phyloP scores from a whole-genome alignment of 306 rosid species.

The Notholithocarpus densiflorus region DNA sequence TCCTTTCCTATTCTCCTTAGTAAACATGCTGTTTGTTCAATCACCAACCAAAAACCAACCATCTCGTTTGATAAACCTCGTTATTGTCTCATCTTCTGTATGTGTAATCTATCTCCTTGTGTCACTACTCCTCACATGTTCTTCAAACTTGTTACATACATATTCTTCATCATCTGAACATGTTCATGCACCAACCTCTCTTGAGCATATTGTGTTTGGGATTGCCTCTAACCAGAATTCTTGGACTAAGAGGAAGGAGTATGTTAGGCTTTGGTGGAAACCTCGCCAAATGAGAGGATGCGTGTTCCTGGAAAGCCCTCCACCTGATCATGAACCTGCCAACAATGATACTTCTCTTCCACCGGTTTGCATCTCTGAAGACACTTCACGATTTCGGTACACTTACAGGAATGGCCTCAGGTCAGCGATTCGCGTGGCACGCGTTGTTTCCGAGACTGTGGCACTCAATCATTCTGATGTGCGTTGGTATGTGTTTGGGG shows the following conservation, averaged over 20 bases:
- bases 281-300: conserved; percentile 61
- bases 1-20: neutral
- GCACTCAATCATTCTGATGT: conserved; percentile 55
- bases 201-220: conserved; percentile 76
- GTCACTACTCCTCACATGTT: conserved; percentile 35
- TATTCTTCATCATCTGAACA: conserved; percentile 20
- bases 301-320: conserved; percentile 57
- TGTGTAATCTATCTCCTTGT: conserved; percentile 49
- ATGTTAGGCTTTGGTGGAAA: conserved; percentile 68
- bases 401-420: conserved; percentile 44
- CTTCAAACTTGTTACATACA: conserved; percentile 15
- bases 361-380: conserved; percentile 55
- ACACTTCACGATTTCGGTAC: conserved; percentile 75
- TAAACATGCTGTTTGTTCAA: conserved; percentile 49
- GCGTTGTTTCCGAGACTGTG: conserved; percentile 66
- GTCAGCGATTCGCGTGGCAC: conserved; percentile 75
- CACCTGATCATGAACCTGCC: conserved; percentile 20
- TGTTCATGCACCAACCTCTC: conserved; percentile 37
- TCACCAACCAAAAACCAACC: conserved; percentile 40
- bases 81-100: conserved; percentile 48
- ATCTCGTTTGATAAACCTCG: conserved; percentile 30
- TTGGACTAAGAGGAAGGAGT: conserved; percentile 66
- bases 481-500: conserved; percentile 92
- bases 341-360: conserved; percentile 54
- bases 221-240: conserved; percentile 61